Percentiles rank a stretch among this genome's conserved stretches.
Conservation (phyloP, 768 basidiomycete genomes). For the Suillus brevipes region DNA sequence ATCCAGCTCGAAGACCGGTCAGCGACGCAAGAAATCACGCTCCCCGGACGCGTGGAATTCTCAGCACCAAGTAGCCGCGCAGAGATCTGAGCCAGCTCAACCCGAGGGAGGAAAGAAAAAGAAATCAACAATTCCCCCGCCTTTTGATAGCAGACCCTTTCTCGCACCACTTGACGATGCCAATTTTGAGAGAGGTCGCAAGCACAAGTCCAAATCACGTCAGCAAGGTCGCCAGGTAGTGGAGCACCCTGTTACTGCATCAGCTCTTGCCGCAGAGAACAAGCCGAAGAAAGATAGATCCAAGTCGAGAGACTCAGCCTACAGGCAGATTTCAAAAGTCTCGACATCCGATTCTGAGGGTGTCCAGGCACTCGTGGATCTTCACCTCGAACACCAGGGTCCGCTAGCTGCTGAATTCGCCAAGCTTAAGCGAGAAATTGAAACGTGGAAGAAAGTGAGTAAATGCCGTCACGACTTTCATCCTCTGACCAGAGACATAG, state of each 20-base stretch:
- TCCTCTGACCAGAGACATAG: slow-evolving; percentile 21
- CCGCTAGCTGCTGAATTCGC: slow-evolving; percentile 50
- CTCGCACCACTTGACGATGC: slow-evolving; percentile 29
- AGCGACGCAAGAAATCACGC: slow-evolving; percentile 35
- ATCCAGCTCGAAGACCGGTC: slow-evolving; percentile 16
- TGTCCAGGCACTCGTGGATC: slow-evolving; percentile 14
- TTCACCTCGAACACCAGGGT: slow-evolving; percentile 28
- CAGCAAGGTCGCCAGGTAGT: slow-evolving; percentile 23
- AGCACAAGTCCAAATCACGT: slow-evolving; percentile 30
- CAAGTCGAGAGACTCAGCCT: slow-evolving; percentile 34
- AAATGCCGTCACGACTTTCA: neutral
- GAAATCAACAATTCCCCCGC: slow-evolving; percentile 21
- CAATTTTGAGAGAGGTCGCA: slow-evolving; percentile 33
- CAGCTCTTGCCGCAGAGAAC: slow-evolving; percentile 5
- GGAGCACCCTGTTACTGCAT: slow-evolving; percentile 20
- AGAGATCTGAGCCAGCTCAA: slow-evolving; percentile 25
- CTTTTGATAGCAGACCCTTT: slow-evolving; percentile 23
- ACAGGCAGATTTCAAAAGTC: slow-evolving; percentile 23
- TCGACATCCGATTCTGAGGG: slow-evolving; percentile 30
- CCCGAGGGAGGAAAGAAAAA: slow-evolving; percentile 32
- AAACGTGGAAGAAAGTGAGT: slow-evolving; percentile 48
- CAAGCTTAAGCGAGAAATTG: slow-evolving; percentile 58
- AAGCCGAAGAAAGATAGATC: slow-evolving; percentile 34
- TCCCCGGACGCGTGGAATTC: slow-evolving; percentile 32
- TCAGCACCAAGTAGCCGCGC: slow-evolving; percentile 19